phyloP scores from a whole-genome alignment of 2,329 filamentous ascomycete genomes.

The Colletotrichum phormii region DNA sequence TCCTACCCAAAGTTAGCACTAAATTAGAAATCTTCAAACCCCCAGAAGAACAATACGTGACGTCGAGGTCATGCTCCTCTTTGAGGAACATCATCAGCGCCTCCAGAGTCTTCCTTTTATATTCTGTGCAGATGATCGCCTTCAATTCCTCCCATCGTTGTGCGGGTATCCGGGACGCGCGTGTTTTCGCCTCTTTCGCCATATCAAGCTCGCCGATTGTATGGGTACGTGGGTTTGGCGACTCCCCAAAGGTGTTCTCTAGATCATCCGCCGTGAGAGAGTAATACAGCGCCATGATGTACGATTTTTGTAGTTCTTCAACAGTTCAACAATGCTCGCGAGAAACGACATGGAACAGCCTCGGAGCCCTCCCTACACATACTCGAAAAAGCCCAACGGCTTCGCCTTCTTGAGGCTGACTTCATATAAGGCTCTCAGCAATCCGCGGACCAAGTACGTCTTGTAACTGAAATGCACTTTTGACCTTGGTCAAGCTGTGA shows the following conservation, averaged over 20 bases:
- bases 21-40: background rate
- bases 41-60: background rate
- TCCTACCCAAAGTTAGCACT: conserved; percentile 36
- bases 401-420: conserved; percentile 11
- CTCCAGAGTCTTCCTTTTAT: background rate
- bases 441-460: conserved; percentile 1
- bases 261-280: too few species aligned
- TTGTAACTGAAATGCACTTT: background rate
- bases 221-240: background rate
- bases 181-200: background rate
- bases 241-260: background rate
- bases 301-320: background rate
- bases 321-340: background rate
- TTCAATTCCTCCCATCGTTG: background rate
- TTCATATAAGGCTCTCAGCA: background rate
- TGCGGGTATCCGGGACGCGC: background rate
- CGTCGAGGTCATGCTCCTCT: background rate
- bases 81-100: background rate
- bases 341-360: background rate
- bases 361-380: background rate
- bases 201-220: background rate
- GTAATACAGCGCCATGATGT: too few species aligned
- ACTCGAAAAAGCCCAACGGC: background rate
- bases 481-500: too few species aligned
- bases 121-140: background rate